Conservation (phyloP, 192 early-diverging fungal genomes). For the Dispira parvispora region DNA sequence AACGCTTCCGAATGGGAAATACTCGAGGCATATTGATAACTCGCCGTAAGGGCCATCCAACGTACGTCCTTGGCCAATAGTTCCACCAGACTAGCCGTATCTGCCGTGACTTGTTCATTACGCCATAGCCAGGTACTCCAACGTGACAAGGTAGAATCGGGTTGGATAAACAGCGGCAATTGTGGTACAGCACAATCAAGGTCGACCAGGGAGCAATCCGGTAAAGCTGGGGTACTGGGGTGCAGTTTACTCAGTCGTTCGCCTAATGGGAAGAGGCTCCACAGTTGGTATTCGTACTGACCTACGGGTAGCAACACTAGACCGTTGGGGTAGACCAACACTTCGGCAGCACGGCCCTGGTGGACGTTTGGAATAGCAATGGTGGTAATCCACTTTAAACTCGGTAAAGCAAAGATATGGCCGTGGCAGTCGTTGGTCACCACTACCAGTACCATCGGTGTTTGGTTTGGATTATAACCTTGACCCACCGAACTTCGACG, state of each 20-base stretch:
- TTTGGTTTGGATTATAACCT: neutral
- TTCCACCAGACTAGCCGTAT: too few species aligned
- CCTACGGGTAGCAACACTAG: neutral
- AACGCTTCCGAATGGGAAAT: too few species aligned
- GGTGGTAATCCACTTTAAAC: neutral
- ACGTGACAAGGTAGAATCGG: neutral
- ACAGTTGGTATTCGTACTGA: neutral
- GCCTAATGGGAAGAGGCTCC: neutral
- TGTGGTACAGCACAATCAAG: neutral
- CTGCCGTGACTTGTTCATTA: too few species aligned
- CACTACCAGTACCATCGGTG: neutral
- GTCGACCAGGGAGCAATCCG: neutral
- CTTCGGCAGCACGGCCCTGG: neutral
- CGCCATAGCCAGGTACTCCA: neutral
- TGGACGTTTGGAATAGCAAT: neutral
- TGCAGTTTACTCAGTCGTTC: neutral
- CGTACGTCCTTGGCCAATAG: too few species aligned
- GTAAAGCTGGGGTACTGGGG: neutral
- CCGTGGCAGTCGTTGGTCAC: neutral
- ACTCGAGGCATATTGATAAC: too few species aligned
- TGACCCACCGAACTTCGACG: neutral
- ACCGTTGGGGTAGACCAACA: neutral
- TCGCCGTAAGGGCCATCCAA: too few species aligned
- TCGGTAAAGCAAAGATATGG: neutral
- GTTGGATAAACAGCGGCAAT: neutral